Base-by-base conservation (phyloP, 441 rosid genomes). In the Mallotus repandus region DNA sequence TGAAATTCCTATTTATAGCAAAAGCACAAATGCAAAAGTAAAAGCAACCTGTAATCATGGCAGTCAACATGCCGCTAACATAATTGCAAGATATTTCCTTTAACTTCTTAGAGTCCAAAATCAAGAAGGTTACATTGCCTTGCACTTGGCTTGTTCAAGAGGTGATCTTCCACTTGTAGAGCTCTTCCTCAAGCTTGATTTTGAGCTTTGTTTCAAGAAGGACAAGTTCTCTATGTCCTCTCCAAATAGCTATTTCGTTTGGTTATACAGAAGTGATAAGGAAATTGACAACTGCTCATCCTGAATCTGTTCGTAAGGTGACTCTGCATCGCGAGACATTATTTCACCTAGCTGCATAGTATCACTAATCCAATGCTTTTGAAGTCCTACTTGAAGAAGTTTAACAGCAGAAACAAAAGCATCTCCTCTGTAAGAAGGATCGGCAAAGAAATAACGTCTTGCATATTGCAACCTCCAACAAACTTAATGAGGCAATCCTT, bases 131-230 rank as follows among this genome's bases (percentile, higher is more conserved):
- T 38, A 3, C 14, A 74, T 53, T n/a, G 21, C 72, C 38, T 57
- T 74, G 72, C 77, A 74, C 52, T 22, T 74, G 13, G 67, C 77
- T 14, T 57, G 38, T 16, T 13, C 15, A 7, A 74, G 38, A 35
- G 59, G 50, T 9, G 38, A 59, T 50, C 21, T 13, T 21, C 58
- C 54, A 48, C 38, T 58, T 25, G 66, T 66, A 10, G 16, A 74
- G 58, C 13, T 56, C 10, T 60, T 74, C 35, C 29, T 67, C 8
- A 10, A 49, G 13, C 53, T 25, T 14, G 72, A 67, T 22, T 12
- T 60, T 18, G 2, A 50, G 11, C n/a, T 66, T 11, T 66, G 67
- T 59, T 59, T 48, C 45, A 29, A 29, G 49, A 63, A 9, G 14
- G 70, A 72, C 22, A 35, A n/a, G 7, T 41, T 10, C 16, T 66